Evolutionary conservation across 1,284 basidiomycete genomes (phyloP), one percentile per base, ranked within the genome.

Genomic region (Coriolopsis trogii): DNA sequence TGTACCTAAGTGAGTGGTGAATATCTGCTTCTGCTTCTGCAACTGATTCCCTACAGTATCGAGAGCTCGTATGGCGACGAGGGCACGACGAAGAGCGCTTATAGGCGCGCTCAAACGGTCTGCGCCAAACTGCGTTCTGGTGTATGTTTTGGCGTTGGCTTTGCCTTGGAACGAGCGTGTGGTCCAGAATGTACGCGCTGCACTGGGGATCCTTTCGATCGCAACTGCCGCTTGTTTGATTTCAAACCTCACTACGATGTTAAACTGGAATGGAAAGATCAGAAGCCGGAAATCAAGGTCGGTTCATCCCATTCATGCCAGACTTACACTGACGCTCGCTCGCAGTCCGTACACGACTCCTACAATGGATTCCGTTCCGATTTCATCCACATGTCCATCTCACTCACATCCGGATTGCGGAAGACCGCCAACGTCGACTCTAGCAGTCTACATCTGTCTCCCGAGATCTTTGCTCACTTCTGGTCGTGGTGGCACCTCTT

Each of bases 401-500:
- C 95, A 0, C 76, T 98, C 54, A 82, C 83, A 30, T 92, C 92
- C 60, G 55, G 68, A 49, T 60, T 63, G 51, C 67, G 58, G 50
- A 61, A 69, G 62, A 66, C 38, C 39, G 51, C 59, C 1, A 60
- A 62, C n/a, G 50, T 59, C 0, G 70, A 65, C 7, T 70, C 75
- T 56, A 98, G 90, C 71, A 93, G 84, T 63, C 74, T 98, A 51
- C 91, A 98, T 71, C 81, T 98, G 33, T 92, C 89, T 2, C 93
- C 95, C 0, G 87, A 91, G 61, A 80, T 86, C 0, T 95, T 95
- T 64, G 80, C 91, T 4, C 93, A 95, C 68, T 98, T 99, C 72
- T 93, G 88, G 81, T 80, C 88, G 0, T 98, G 95, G 95, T 95
- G 91, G 83, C 76, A 75, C 30, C 75, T 96, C 9, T 98, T 98